Conservation (phyloP, 1,139 yeast species). For the Yamadazyma trypodendri region DNA sequence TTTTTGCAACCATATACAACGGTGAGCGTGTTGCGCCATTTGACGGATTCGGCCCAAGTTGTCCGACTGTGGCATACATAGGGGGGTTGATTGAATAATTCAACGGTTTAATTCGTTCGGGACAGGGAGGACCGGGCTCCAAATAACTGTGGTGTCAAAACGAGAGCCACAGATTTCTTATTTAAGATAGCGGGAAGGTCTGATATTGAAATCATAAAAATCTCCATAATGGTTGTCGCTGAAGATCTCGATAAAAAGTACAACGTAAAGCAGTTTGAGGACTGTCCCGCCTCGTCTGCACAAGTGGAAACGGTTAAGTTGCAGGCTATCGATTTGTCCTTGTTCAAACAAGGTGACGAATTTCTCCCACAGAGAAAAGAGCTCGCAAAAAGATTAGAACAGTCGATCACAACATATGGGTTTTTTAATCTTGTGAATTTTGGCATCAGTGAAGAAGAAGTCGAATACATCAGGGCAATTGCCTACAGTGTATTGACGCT, state of each 20-base stretch:
- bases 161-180: neutral
- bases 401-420: slow-evolving; percentile 43
- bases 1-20: neutral
- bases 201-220: neutral
- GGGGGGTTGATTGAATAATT: too few species aligned
- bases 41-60: too few species aligned
- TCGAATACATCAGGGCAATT: slow-evolving; percentile 33
- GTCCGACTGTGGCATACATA: too few species aligned
- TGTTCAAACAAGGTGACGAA: slow-evolving; percentile 35
- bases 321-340: slow-evolving; percentile 36
- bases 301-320: slow-evolving; percentile 13
- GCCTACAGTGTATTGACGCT: slow-evolving; percentile 38
- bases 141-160: slow-evolving; percentile 4
- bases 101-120: too few species aligned
- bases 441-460: slow-evolving; percentile 29
- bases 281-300: slow-evolving; percentile 19
- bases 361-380: slow-evolving; percentile 22
- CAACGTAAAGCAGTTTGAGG: slow-evolving; percentile 22
- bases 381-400: slow-evolving; percentile 33
- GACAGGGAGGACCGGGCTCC: too few species aligned
- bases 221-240: slow-evolving; percentile 4
- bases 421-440: slow-evolving; percentile 43
- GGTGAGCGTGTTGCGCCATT: too few species aligned
- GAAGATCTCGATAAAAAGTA: slow-evolving; percentile 5
- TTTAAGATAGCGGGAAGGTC: neutral